Evolutionary conservation across 2,329 filamentous ascomycete species (phyloP), one percentile per base, ranked within the genome.

Genomic region (Hymenoscyphus scutula): DNA sequence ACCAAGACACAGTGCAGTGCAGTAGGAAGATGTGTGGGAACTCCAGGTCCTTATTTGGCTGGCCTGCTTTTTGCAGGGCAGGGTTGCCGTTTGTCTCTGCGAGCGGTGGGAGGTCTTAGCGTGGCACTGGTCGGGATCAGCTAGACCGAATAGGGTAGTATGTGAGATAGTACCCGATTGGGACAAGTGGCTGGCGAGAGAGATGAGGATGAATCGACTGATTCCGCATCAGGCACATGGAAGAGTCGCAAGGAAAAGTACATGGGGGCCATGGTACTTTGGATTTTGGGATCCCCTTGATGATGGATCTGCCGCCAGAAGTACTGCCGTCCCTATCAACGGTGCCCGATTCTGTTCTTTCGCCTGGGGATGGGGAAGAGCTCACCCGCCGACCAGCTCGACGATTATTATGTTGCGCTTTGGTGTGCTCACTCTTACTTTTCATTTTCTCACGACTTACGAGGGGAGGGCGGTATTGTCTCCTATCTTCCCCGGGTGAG

Each of bases 21-120:
- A 48, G 41, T 48, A 19, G 41, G 41, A 48, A 25, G 45, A 51
- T 51, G 45, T 51, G 45, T 51, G 45, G 45, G 45, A 51, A 51
- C 45, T 51, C 45, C 45, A 51, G 19, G 45, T 51, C 45, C 45
- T 51, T 51, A 51, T 51, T 51, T 51, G 45, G 45, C 45, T 51
- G 45, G 45, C 45, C 45, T 51, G 45, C 23, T 10, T 37, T 37
- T 37, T 37, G 34, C 34, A 37, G 17, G 45, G 19, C 45, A 23
- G 45, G 45, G 19, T 51, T 23, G 45, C 45, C 25, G 45, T 25
- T 48, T 51, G 45, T 25, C 19, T 51, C 45, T 27, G 45, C 45
- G 45, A 51, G 45, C 19, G 45, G 45, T 51, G 45, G 45, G 45
- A 25, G 45, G 45, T 10, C 45, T 51, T 51, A 51, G 45, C 45